These are phyloP conservation scores for Durio zibethinus DNA, from an alignment of 345 rosid genomes.

Conservation along the genomic window DNA sequence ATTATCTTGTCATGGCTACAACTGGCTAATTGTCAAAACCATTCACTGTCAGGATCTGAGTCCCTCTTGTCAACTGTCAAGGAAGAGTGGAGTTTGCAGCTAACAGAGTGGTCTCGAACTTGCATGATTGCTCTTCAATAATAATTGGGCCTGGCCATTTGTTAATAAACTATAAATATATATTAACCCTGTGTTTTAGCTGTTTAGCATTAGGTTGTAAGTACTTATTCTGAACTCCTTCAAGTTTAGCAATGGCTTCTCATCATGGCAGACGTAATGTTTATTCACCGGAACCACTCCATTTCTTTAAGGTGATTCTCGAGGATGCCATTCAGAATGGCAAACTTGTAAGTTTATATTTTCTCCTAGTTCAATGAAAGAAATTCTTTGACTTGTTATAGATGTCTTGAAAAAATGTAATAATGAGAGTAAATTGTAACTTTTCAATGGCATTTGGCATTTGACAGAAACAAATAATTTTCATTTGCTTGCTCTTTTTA, in stretches of 20 bases:
- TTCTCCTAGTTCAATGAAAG: neutral
- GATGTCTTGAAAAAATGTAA: neutral
- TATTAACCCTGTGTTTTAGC: slow-evolving; percentile 1
- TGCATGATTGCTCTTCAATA: neutral
- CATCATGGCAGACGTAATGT: neutral
- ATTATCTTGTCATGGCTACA: neutral
- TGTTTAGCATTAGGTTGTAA: neutral
- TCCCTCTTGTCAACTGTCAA: neutral
- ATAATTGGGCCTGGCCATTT: neutral
- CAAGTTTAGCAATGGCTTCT: neutral
- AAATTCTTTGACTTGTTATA: neutral
- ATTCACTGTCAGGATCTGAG: neutral
- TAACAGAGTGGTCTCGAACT: neutral
- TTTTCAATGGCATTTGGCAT: neutral
- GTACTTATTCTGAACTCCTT: neutral
- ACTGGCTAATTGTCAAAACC: neutral
- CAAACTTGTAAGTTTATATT: slow-evolving; percentile 8
- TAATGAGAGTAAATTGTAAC: neutral
- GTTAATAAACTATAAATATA: neutral
- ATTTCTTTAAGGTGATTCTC: slow-evolving; percentile 28
- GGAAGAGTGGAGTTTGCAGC: neutral
- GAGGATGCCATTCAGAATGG: slow-evolving; percentile 1
- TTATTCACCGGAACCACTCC: neutral
- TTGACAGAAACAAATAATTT: neutral
- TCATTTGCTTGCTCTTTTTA: neutral